These are phyloP conservation scores for Fusarium anthophilum DNA, from an alignment of 2,329 filamentous ascomycete genomes.

Conservation along the genomic window DNA sequence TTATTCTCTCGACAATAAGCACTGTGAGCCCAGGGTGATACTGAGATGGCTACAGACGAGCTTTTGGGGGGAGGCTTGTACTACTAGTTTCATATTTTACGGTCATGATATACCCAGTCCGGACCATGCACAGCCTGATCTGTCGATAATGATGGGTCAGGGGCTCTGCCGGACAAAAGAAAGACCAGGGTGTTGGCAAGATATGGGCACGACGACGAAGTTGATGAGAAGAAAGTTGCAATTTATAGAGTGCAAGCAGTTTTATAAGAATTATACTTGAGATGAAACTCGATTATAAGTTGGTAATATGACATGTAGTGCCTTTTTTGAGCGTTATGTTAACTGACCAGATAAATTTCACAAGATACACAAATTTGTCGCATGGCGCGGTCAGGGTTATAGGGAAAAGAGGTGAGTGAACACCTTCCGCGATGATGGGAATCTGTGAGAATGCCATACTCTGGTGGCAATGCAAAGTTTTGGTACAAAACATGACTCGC, in stretches of 20 bases:
- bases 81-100: slow-evolving; percentile 41
- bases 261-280: slow-evolving; percentile 23
- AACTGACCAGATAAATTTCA: background rate
- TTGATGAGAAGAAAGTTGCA: slow-evolving; percentile 10
- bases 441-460: slow-evolving; percentile 29
- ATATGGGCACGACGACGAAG: slow-evolving; percentile 9
- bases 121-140: slow-evolving; percentile 23
- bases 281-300: background rate
- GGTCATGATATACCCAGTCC: slow-evolving; percentile 42
- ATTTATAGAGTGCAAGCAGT: slow-evolving; percentile 19
- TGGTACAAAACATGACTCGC: slow-evolving; percentile 14
- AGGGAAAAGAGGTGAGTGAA: too few species aligned
- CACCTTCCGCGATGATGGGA: background rate
- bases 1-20: slow-evolving; percentile 19
- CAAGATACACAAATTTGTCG: background rate
- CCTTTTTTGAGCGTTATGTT: background rate
- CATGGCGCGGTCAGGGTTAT: too few species aligned
- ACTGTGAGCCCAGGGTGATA: background rate
- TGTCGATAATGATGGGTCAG: slow-evolving; percentile 22
- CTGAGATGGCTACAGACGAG: background rate
- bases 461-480: background rate
- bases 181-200: slow-evolving; percentile 3
- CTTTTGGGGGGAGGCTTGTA: slow-evolving; percentile 26
- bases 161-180: background rate
- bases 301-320: background rate